phyloP scores from a whole-genome alignment of 805 yeast species.

The Starmerella geochares region DNA sequence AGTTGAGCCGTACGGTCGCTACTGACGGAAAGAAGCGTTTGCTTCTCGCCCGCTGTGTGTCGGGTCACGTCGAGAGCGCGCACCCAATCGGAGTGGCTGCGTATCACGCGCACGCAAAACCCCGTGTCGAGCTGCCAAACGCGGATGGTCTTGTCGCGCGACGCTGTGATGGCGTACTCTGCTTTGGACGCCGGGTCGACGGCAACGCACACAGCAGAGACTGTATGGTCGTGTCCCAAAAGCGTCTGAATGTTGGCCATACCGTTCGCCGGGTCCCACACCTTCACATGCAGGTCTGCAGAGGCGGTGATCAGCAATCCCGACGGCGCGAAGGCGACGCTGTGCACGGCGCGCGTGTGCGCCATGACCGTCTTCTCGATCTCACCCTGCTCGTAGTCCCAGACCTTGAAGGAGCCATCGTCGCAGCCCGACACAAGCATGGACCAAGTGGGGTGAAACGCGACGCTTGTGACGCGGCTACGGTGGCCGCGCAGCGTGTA shows the following conservation, averaged over 20 bases:
- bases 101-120: slow-evolving; percentile 52
- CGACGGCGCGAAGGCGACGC: slow-evolving; percentile 45
- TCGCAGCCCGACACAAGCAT: slow-evolving; percentile 53
- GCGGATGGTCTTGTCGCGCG: slow-evolving; percentile 82
- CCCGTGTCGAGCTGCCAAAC: slow-evolving; percentile 66
- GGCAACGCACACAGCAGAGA: slow-evolving; percentile 46
- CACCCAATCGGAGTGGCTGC: slow-evolving; percentile 86
- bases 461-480: slow-evolving; percentile 49
- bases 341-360: slow-evolving; percentile 61
- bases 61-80: slow-evolving; percentile 42
- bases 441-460: slow-evolving; percentile 69
- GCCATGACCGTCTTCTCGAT: slow-evolving; percentile 60
- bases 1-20: slow-evolving; percentile 20
- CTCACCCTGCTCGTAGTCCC: slow-evolving; percentile 58
- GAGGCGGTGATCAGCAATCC: slow-evolving; percentile 40
- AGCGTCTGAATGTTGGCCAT: slow-evolving; percentile 51
- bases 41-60: not conserved
- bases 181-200: slow-evolving; percentile 31
- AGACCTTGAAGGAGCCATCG: slow-evolving; percentile 61
- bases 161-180: slow-evolving; percentile 51
- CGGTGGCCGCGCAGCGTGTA: slow-evolving; percentile 44
- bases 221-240: slow-evolving; percentile 80
- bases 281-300: slow-evolving; percentile 47
- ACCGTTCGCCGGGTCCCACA: slow-evolving; percentile 53
- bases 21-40: slow-evolving; percentile 18